phyloP scores from a whole-genome alignment of 2,329 filamentous ascomycete species.

The Parascedosporium putredinis region DNA sequence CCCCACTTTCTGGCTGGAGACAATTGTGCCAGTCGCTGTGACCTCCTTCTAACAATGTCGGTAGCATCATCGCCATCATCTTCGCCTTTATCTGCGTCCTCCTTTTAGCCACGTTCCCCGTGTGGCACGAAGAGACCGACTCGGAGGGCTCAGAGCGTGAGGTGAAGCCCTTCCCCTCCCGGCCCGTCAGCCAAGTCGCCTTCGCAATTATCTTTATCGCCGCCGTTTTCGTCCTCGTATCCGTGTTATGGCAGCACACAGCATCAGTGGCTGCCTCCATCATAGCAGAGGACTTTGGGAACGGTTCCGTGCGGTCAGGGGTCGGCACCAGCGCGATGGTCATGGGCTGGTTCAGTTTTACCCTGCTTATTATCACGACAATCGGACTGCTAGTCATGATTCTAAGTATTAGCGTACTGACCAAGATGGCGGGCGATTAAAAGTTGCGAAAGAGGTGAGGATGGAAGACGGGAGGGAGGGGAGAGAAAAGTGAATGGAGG shows the following conservation, averaged over 20 bases:
- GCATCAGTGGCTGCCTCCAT: slow-evolving; percentile 91
- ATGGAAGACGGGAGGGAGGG: no score
- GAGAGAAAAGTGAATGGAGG: slow-evolving; percentile 9
- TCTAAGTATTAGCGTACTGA: slow-evolving; percentile 74
- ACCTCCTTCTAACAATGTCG: background rate
- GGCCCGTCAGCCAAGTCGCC: slow-evolving; percentile 84
- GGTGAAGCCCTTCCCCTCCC: slow-evolving; percentile 86
- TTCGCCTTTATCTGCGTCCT: slow-evolving; percentile 95
- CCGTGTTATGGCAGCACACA: slow-evolving; percentile 82
- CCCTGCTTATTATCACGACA: slow-evolving; percentile 85
- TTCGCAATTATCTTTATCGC: slow-evolving; percentile 82
- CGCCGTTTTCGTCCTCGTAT: slow-evolving; percentile 63
- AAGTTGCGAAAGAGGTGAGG: no score
- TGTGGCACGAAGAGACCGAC: slow-evolving; percentile 90
- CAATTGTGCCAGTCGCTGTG: background rate
- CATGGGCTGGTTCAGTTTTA: slow-evolving; percentile 94
- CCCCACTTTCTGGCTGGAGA: background rate
- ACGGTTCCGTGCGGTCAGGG: slow-evolving; percentile 75
- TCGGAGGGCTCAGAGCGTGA: slow-evolving; percentile 73
- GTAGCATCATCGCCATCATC: slow-evolving; percentile 90
- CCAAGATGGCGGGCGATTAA: slow-evolving; percentile 39
- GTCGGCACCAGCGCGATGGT: slow-evolving; percentile 96
- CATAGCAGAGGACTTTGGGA: slow-evolving; percentile 85
- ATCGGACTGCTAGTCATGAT: slow-evolving; percentile 96
- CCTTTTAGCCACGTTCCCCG: slow-evolving; percentile 89